These are phyloP conservation scores for Ceratobasidium sp. DNA, from an alignment of 1,284 basidiomycete species.

Conservation along the genomic window DNA sequence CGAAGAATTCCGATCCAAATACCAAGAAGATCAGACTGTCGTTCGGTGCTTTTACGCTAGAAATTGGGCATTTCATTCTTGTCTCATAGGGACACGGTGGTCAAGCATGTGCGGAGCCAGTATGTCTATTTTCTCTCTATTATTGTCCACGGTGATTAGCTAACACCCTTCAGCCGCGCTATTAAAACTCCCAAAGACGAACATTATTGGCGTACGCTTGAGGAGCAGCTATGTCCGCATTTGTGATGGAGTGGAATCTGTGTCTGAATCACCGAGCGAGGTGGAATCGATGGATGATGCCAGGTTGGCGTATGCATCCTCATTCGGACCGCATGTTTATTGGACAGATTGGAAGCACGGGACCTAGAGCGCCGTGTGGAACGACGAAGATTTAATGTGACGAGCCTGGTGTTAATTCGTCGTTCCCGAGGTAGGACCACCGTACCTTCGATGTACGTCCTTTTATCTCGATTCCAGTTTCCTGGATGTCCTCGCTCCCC, in stretches of 20 bases:
- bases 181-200: constrained; percentile 6
- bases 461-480: too few relatives aligned
- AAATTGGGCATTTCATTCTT: neutral
- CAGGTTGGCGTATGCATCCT: neutral
- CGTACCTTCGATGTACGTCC: too few relatives aligned
- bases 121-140: neutral
- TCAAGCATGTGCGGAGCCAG: constrained; percentile 1
- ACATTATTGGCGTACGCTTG: neutral
- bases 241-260: neutral
- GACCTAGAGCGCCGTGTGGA: too few relatives aligned
- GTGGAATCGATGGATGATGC: neutral
- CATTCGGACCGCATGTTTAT: neutral
- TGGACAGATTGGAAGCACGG: neutral
- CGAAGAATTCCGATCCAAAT: neutral
- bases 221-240: neutral
- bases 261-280: neutral
- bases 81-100: neutral
- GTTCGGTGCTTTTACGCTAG: neutral
- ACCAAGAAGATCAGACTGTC: neutral
- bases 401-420: too few relatives aligned
- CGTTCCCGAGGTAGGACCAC: too few relatives aligned
- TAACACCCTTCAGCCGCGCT: neutral
- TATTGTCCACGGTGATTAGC: neutral
- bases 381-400: too few relatives aligned
- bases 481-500: too few relatives aligned